Conservation (phyloP, 2,329 filamentous ascomycete genomes). For the Paracoccidioides brasiliensis region DNA sequence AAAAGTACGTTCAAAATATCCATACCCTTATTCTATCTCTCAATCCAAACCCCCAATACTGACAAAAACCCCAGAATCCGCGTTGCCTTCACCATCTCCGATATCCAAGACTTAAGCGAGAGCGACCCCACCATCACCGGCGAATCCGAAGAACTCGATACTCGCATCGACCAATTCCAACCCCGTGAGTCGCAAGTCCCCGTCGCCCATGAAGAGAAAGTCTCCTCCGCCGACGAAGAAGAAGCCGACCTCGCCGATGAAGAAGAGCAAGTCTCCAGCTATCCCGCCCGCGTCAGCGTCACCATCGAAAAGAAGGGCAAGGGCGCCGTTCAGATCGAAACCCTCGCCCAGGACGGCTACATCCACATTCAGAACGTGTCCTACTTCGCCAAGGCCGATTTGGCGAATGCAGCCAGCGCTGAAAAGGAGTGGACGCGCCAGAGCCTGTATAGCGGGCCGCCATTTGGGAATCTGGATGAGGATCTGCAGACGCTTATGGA, state of each 20-base stretch:
- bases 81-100: constrained; percentile 71
- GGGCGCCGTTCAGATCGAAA: constrained; percentile 77
- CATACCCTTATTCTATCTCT: no score
- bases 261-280: constrained; percentile 41
- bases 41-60: background rate
- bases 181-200: constrained; percentile 39
- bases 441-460: constrained; percentile 76
- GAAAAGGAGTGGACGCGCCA: constrained; percentile 66
- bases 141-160: constrained; percentile 45
- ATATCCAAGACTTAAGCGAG: constrained; percentile 56
- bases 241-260: constrained; percentile 42
- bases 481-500: constrained; percentile 87
- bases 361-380: constrained; percentile 84
- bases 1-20: constrained; percentile 52
- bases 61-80: constrained; percentile 44
- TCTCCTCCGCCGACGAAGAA: constrained; percentile 45
- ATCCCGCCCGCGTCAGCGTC: constrained; percentile 73
- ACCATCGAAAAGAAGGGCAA: constrained; percentile 77
- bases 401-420: constrained; percentile 62
- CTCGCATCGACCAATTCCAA: constrained; percentile 42
- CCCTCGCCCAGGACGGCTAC: constrained; percentile 70
- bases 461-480: constrained; percentile 88
- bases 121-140: constrained; percentile 43
- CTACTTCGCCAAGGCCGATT: constrained; percentile 65
- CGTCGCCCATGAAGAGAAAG: constrained; percentile 43